A percentile compares a stretch with the other conserved stretches of the same genome.
These are phyloP conservation scores for Sporisorium exsertum DNA, from an alignment of 1,284 basidiomycete genomes.

Conservation along the genomic window DNA sequence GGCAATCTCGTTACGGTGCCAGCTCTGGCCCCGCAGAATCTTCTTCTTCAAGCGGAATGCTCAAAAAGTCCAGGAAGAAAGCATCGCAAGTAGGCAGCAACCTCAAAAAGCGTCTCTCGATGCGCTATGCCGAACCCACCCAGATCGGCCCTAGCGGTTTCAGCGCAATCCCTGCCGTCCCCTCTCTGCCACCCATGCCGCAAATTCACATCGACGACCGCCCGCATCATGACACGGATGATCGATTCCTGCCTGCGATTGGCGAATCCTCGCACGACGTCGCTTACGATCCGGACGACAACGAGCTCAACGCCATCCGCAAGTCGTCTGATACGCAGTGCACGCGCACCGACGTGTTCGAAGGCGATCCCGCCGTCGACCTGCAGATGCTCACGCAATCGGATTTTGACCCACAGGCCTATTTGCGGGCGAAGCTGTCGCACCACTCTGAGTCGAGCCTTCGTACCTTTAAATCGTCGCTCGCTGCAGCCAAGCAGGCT, in stretches of 20 bases:
- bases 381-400: conserved; percentile 53
- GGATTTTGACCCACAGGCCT: conserved; percentile 65
- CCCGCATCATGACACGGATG: conserved; percentile 15
- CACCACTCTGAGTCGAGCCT: conserved; percentile 58
- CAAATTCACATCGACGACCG: conserved; percentile 29
- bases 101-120: conserved; percentile 66
- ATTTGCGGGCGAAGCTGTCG: conserved; percentile 56
- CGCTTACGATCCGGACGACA: conserved; percentile 30
- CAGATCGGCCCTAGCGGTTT: conserved; percentile 57
- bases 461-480: conserved; percentile 45
- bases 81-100: conserved; percentile 63
- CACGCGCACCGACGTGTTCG: conserved; percentile 37
- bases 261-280: conserved; percentile 42
- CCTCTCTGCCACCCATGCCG: conserved; percentile 47
- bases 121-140: conserved; percentile 66
- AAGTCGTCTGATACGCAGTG: conserved; percentile 28
- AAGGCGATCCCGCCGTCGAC: conserved; percentile 55
- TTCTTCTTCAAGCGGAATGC: conserved; percentile 8
- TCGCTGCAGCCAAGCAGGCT: conserved; percentile 47
- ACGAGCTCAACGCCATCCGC: conserved; percentile 30
- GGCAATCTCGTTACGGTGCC: conserved; percentile 10
- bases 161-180: conserved; percentile 42
- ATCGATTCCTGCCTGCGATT: conserved; percentile 27
- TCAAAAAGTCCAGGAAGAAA: conserved; percentile 54
- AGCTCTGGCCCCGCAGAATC: neutral